Conservation (phyloP, 371 early-diverging fungal genomes). For the Choanephora cucurbitarum region DNA sequence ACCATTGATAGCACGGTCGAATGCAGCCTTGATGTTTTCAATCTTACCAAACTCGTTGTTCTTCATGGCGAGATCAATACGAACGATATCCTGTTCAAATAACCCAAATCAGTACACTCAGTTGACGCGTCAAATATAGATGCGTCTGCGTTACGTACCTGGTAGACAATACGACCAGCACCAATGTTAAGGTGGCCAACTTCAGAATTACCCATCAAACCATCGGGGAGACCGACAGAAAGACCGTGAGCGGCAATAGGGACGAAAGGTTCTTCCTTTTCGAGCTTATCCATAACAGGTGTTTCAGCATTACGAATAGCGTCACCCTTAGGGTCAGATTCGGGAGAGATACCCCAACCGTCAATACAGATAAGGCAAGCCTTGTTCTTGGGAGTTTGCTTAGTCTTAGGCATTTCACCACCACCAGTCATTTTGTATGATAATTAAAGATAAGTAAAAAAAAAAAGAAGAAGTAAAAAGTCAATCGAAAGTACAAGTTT, state of each 20-base stretch:
- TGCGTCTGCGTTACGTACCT: constrained; percentile 61
- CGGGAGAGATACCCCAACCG: constrained; percentile 93
- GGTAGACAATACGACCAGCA: constrained; percentile 98
- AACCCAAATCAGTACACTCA: constrained; percentile 1
- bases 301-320: constrained; percentile 94
- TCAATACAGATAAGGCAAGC: constrained; percentile 87
- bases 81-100: constrained; percentile 86
- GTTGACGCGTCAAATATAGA: background rate
- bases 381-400: constrained; percentile 56
- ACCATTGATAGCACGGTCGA: constrained; percentile 82
- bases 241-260: constrained; percentile 95
- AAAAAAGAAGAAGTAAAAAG: constrained; percentile 6
- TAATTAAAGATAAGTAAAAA: constrained; percentile 3
- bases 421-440: constrained; percentile 50
- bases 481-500: background rate
- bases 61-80: constrained; percentile 90
- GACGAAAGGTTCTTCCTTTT: constrained; percentile 72
- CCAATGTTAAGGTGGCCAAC: constrained; percentile 99
- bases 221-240: constrained; percentile 97
- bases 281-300: constrained; percentile 89
- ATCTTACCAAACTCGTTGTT: constrained; percentile 77
- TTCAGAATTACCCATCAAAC: constrained; percentile 99
- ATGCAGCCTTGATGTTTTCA: constrained; percentile 78
- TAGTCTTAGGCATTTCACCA: constrained; percentile 50
- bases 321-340: constrained; percentile 76